Evolutionary conservation across 2,329 filamentous ascomycete genomes (phyloP).

Genomic region (Rugonectria rugulosa): DNA sequence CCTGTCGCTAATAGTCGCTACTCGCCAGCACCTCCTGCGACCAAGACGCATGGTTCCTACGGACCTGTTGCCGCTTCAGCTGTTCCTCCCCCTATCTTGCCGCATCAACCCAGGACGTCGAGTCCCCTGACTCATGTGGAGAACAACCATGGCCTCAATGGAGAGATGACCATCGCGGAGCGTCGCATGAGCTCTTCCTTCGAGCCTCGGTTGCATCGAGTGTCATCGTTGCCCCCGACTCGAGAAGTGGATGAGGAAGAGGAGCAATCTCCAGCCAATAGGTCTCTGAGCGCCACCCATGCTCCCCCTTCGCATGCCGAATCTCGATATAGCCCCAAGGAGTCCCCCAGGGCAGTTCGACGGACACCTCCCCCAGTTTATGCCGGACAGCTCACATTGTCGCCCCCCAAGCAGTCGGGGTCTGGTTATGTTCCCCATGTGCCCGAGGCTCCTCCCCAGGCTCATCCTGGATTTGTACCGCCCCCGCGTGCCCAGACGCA

Average conservation of each 20-base stretch:
- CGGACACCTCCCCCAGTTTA: conserved; percentile 57
- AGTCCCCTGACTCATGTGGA: conserved; percentile 73
- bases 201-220: conserved; percentile 61
- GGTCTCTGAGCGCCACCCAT: conserved; percentile 38
- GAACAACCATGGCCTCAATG: conserved; percentile 48
- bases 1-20: conserved; percentile 61
- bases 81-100: conserved; percentile 55
- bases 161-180: conserved; percentile 53
- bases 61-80: conserved; percentile 44
- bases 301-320: conserved; percentile 39
- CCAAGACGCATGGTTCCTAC: conserved; percentile 54
- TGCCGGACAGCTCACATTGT: conserved; percentile 54
- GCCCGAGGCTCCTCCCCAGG: conserved; percentile 46
- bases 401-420: conserved; percentile 62
- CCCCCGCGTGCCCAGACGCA: conserved; percentile 69
- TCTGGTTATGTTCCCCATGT: conserved; percentile 61
- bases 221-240: conserved; percentile 67
- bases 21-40: conserved; percentile 53
- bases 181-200: conserved; percentile 61
- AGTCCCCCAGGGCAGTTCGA: conserved; percentile 43
- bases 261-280: conserved; percentile 39
- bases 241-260: conserved; percentile 69
- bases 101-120: conserved; percentile 70
- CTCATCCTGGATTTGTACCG: conserved; percentile 56
- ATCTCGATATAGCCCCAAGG: conserved; percentile 49